Evolutionary conservation across 139 green algal species (phyloP).

Genomic region (Coelastrella sp.): DNA sequence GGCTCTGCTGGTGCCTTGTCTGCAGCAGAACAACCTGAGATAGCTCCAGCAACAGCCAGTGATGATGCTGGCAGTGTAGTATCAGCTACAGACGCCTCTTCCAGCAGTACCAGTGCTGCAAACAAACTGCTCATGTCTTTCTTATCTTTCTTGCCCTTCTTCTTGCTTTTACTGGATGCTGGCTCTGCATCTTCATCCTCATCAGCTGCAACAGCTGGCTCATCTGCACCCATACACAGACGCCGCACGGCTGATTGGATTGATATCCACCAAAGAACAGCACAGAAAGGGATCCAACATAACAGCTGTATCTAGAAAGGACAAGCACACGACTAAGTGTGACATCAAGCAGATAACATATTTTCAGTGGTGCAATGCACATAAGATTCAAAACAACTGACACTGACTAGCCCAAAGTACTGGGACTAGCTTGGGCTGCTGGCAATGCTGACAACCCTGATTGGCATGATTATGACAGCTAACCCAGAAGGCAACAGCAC

Average conservation of each 20-base stretch:
- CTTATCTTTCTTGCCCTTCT: slow-evolving; percentile 63
- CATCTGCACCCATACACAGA: background rate
- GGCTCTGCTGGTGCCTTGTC: background rate
- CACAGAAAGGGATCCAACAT: background rate
- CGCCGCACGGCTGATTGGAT: background rate
- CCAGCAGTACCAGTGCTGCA: slow-evolving; percentile 46
- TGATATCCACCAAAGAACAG: background rate
- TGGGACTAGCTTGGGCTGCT: background rate
- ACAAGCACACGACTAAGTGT: too few species aligned
- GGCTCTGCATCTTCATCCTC: too few species aligned
- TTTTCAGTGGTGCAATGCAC: too few species aligned
- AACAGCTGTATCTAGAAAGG: slow-evolving; percentile 1
- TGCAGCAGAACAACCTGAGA: too few species aligned
- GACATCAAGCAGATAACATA: too few species aligned
- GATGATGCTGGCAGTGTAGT: background rate
- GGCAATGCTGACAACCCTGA: background rate
- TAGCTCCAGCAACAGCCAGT: background rate
- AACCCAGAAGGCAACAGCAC: too few species aligned
- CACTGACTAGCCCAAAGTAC: too few species aligned
- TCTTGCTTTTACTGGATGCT: too few species aligned
- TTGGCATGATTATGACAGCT: too few species aligned
- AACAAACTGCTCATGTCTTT: slow-evolving; percentile 54
- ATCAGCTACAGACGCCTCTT: slow-evolving; percentile 9
- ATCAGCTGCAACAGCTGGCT: too few species aligned
- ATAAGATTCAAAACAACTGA: too few species aligned